A percentile compares a stretch with the other conserved stretches of the same genome.
Evolutionary conservation across 164 flowering plant genomes (phyloP).

Genomic region (Stephania yunnanensis): DNA sequence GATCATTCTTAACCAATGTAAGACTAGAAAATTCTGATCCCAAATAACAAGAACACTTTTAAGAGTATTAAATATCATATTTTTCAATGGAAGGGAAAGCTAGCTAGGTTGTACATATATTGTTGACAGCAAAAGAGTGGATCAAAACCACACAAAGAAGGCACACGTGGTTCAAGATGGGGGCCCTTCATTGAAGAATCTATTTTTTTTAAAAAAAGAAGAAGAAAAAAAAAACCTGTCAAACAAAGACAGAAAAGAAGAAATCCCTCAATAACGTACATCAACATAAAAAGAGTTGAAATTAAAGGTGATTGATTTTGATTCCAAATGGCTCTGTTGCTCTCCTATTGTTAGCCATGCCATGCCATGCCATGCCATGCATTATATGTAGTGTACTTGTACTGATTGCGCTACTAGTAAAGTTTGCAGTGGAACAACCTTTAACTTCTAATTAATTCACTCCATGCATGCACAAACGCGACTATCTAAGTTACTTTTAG

Average conservation of each 20-base stretch:
- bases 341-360: not conserved
- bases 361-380: not conserved
- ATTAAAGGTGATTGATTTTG: constrained; percentile 8
- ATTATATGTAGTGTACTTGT: not conserved
- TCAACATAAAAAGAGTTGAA: constrained; percentile 21
- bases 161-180: not conserved
- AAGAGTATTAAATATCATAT: no score
- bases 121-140: not conserved
- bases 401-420: not conserved
- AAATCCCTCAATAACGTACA: constrained; percentile 5
- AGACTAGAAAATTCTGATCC: no score
- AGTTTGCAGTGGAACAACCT: not conserved
- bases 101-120: no score
- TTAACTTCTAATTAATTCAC: not conserved
- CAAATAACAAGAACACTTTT: no score
- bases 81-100: no score
- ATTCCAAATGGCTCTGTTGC: not conserved
- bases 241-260: not conserved
- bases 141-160: not conserved
- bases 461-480: not conserved
- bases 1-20: no score
- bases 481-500: not conserved
- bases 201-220: not conserved
- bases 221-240: not conserved
- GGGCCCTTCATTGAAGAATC: not conserved